Conservation (phyloP, 2,329 filamentous ascomycete species). For the Fonsecaea pedrosoi region DNA sequence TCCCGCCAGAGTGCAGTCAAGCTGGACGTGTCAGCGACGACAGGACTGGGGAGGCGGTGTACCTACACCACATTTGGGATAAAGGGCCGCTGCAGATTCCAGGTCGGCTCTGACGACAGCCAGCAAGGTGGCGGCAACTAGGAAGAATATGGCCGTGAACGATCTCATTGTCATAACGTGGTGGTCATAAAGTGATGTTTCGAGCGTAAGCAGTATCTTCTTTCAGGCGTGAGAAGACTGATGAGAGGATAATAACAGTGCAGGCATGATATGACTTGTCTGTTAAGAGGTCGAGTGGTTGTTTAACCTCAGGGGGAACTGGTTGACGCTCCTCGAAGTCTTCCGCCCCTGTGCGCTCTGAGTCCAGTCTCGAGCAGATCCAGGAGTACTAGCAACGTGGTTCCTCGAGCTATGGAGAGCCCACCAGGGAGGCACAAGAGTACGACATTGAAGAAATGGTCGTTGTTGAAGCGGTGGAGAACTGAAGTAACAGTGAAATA, state of each 20-base stretch:
- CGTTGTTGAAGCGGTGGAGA: not conserved
- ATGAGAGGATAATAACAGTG: not conserved
- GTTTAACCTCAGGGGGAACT: not conserved
- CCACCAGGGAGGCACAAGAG: not conserved
- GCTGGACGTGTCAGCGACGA: slow-evolving; percentile 17
- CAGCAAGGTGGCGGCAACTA: slow-evolving; percentile 1
- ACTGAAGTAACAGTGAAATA: not conserved
- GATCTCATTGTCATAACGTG: not conserved
- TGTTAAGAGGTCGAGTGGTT: not conserved
- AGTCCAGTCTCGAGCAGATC: not conserved
- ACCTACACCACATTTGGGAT: slow-evolving; percentile 29
- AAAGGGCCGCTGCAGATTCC: slow-evolving; percentile 14
- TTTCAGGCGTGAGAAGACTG: not conserved
- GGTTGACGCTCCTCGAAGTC: not conserved
- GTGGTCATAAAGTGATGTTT: too few species aligned
- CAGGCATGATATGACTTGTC: not conserved
- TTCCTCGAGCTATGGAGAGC: slow-evolving; percentile 1
- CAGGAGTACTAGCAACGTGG: not conserved
- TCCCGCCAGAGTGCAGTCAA: slow-evolving; percentile 28
- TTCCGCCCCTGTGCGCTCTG: not conserved
- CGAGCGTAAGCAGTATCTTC: too few species aligned
- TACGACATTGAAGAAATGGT: not conserved
- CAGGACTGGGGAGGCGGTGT: not conserved
- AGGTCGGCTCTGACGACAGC: slow-evolving; percentile 9
- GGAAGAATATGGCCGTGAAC: not conserved